Conservation (phyloP, 768 basidiomycete species). For the Leucocoprinus sp. region DNA sequence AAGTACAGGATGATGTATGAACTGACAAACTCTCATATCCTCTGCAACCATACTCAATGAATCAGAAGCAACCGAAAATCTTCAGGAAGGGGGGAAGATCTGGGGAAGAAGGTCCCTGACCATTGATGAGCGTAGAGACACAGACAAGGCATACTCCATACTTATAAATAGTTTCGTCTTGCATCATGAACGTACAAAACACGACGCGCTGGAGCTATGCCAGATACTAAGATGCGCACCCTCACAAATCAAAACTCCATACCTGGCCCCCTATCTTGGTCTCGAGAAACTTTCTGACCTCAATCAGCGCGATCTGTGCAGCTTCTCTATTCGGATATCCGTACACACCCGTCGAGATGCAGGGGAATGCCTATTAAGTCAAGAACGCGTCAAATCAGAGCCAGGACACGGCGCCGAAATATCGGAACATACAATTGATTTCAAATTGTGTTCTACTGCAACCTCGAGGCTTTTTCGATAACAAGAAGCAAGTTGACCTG, state of each 20-base stretch:
- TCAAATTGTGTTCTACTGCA: slow-evolving; percentile 49
- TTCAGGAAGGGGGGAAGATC: slow-evolving; percentile 44
- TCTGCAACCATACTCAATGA: neutral
- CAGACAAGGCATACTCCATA: slow-evolving; percentile 26
- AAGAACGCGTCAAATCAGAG: neutral
- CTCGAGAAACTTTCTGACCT: slow-evolving; percentile 50
- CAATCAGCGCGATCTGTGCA: slow-evolving; percentile 58
- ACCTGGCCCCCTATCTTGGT: slow-evolving; percentile 41
- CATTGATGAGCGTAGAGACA: neutral
- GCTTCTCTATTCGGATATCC: slow-evolving; percentile 71
- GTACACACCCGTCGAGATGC: slow-evolving; percentile 74
- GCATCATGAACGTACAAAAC: slow-evolving; percentile 66
- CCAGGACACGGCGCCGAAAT: neutral
- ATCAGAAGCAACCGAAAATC: neutral
- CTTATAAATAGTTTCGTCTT: slow-evolving; percentile 59
- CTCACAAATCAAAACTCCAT: slow-evolving; percentile 15
- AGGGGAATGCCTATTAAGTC: slow-evolving; percentile 59
- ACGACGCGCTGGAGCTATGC: slow-evolving; percentile 59
- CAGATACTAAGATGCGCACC: neutral
- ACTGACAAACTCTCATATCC: neutral
- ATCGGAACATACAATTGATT: slow-evolving; percentile 51
- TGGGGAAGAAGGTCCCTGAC: slow-evolving; percentile 44
- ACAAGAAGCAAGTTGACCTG: slow-evolving; percentile 54
- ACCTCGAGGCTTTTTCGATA: slow-evolving; percentile 58
- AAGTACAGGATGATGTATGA: neutral